A percentile compares a stretch with the other conserved stretches of the same genome.
Evolutionary conservation across 2,329 filamentous ascomycete species (phyloP).

Genomic region (Reticulascus tulasneorum): DNA sequence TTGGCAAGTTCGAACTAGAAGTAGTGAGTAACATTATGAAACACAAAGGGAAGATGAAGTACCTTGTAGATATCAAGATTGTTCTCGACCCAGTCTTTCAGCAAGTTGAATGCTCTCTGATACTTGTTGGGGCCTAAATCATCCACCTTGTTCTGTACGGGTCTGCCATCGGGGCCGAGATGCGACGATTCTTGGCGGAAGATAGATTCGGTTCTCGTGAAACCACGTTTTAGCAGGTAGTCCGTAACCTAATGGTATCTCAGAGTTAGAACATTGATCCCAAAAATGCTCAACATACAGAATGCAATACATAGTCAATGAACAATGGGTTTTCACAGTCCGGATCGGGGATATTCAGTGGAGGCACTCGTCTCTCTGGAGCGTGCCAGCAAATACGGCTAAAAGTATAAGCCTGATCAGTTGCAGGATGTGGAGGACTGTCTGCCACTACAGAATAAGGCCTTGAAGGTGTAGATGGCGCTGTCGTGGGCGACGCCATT

Average conservation of each 20-base stretch:
- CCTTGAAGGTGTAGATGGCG: no score
- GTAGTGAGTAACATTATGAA: conserved; percentile 11
- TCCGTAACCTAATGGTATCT: conserved; percentile 88
- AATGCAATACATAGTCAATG: no score
- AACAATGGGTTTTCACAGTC: no score
- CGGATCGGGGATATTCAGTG: no score
- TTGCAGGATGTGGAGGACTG: no score
- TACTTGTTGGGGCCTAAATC: conserved; percentile 75
- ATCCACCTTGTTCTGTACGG: conserved; percentile 61
- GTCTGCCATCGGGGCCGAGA: conserved; percentile 75
- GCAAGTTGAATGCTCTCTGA: conserved; percentile 65
- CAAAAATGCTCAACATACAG: no score
- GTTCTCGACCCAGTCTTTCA: conserved; percentile 83
- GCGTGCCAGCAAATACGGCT: no score
- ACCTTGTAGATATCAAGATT: conserved; percentile 93
- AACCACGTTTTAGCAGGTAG: conserved; percentile 93
- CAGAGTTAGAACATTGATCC: no score
- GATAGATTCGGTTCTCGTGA: conserved; percentile 86
- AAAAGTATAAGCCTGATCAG: no score
- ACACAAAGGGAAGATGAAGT: conserved; percentile 9
- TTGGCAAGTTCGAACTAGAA: conserved; percentile 77
- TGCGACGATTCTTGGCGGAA: conserved; percentile 87
- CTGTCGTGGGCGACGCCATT: no score
- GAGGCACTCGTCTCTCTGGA: no score
- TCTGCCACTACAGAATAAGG: no score